These are phyloP conservation scores for Fusarium sp. DNA, from an alignment of 2,329 filamentous ascomycete genomes.

Conservation along the genomic window DNA sequence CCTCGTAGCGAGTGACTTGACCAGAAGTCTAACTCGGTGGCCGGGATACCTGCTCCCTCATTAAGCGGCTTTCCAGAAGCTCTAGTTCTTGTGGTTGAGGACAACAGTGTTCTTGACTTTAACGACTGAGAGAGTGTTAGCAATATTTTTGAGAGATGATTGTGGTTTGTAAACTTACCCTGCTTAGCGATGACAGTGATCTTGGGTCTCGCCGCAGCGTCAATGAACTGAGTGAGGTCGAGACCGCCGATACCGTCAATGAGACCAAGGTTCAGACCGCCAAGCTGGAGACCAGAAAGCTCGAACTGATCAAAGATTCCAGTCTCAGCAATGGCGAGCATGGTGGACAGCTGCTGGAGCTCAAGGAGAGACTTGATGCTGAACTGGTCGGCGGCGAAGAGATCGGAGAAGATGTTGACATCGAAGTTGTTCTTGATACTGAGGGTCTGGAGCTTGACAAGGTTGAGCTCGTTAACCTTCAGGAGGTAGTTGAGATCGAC, in stretches of 20 bases:
- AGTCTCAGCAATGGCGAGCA: slow-evolving; percentile 50
- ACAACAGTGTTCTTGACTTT: slow-evolving; percentile 13
- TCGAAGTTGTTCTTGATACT: slow-evolving; percentile 60
- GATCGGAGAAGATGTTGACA: slow-evolving; percentile 55
- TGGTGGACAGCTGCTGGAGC: slow-evolving; percentile 56
- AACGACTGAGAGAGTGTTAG: slow-evolving; percentile 17
- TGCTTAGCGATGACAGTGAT: slow-evolving; percentile 46
- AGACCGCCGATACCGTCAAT: slow-evolving; percentile 45
- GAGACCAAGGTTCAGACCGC: slow-evolving; percentile 47
- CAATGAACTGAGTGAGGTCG: slow-evolving; percentile 49
- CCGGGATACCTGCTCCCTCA: slow-evolving; percentile 34
- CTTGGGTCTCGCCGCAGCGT: slow-evolving; percentile 44
- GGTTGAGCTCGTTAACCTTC: slow-evolving; percentile 59
- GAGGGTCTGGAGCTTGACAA: slow-evolving; percentile 55
- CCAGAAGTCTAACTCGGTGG: slow-evolving; percentile 11
- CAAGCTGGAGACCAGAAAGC: slow-evolving; percentile 44
- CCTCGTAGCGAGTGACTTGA: slow-evolving; percentile 7
- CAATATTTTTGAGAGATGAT: fast-evolving
- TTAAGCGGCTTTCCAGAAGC: neutral
- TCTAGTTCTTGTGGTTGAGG: slow-evolving; percentile 7
- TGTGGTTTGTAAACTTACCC: slow-evolving; percentile 23
- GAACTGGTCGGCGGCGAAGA: slow-evolving; percentile 56
- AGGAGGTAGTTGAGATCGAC: slow-evolving; percentile 60
- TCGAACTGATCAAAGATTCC: slow-evolving; percentile 50
- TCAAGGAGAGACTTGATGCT: slow-evolving; percentile 56